These are phyloP conservation scores for Plasmodium fragile DNA, from an alignment of 169 alveolate genomes.

Conservation along the genomic window DNA sequence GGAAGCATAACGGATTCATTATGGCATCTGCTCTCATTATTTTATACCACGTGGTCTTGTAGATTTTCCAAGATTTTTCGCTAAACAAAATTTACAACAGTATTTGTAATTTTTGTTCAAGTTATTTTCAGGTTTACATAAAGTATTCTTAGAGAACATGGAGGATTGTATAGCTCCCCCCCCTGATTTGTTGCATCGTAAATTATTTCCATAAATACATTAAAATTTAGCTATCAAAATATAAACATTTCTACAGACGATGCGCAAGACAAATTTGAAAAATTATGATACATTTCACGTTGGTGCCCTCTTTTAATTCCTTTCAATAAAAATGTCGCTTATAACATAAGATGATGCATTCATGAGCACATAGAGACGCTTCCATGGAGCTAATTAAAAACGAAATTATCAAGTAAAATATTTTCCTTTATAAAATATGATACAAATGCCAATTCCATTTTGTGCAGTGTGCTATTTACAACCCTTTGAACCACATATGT, in stretches of 20 bases:
- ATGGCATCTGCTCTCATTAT: background rate
- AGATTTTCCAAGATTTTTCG: background rate
- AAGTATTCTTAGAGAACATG: background rate
- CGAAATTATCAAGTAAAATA: background rate
- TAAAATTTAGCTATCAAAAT: background rate
- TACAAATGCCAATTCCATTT: background rate
- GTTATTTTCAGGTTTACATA: background rate
- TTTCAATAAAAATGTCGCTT: background rate
- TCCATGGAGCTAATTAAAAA: background rate
- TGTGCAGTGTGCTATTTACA: background rate
- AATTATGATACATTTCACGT: background rate
- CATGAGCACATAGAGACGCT: background rate
- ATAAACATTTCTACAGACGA: background rate
- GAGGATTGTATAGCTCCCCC: background rate
- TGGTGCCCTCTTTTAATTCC: background rate
- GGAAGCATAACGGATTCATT: background rate
- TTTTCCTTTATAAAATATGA: background rate
- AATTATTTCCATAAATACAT: background rate
- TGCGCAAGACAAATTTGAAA: background rate
- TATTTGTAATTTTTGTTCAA: background rate
- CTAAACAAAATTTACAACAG: background rate
- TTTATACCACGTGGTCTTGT: background rate
- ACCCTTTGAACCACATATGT: background rate
- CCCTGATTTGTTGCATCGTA: background rate
- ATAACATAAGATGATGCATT: background rate